phyloP scores from a whole-genome alignment of 1,139 yeast genomes.

The Yamadazyma atlantica region DNA sequence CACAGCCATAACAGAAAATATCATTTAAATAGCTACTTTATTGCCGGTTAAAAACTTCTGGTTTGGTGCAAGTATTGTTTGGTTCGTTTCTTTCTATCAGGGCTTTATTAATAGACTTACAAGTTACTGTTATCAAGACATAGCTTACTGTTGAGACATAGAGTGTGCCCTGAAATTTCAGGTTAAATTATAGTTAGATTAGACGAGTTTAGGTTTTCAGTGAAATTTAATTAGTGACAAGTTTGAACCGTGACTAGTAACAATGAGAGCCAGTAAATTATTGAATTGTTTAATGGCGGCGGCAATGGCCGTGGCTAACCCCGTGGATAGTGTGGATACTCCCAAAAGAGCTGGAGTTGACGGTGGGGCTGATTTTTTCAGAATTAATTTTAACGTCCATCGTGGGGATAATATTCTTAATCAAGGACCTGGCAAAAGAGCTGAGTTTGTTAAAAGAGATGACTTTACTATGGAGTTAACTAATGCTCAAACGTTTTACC shows the following conservation, averaged over 20 bases:
- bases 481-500: conserved; percentile 50
- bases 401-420: conserved; percentile 23
- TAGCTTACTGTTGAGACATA: no score
- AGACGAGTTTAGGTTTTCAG: no score
- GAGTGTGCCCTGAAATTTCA: no score
- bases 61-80: no score
- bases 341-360: background rate
- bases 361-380: conserved; percentile 14
- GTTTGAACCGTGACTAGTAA: no score
- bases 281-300: background rate
- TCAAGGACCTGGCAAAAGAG: conserved; percentile 15
- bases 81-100: no score
- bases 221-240: no score
- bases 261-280: background rate
- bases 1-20: background rate
- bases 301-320: background rate
- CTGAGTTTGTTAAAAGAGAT: conserved; percentile 31
- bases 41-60: background rate
- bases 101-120: no score
- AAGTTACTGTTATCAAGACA: no score
- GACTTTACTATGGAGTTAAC: conserved; percentile 35
- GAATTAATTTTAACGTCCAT: conserved; percentile 26
- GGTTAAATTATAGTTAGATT: no score
- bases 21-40: background rate
- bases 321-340: background rate